Evolutionary conservation across 441 rosid genomes (phyloP), one percentile per base, ranked within the genome.

Genomic region (Populus trichocarpa): DNA sequence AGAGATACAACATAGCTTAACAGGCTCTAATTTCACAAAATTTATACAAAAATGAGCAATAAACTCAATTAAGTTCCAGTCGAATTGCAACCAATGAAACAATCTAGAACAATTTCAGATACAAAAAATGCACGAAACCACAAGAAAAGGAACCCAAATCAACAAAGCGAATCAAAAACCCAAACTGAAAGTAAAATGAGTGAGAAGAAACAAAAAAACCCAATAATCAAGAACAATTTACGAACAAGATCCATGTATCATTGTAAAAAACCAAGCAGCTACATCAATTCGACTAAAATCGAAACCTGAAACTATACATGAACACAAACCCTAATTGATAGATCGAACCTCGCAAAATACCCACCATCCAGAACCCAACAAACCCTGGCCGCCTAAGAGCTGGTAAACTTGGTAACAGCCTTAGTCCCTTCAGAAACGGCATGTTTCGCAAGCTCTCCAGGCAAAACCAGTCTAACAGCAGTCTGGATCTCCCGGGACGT

Each of bases 371-470:
- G 61, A 53, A 53, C 61, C 11, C 16, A 16, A 10, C 67, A 78
- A 81, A 67, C 72, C 78, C 68, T 75, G 66, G 13, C 53, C 71
- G 2, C 23, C 32, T 30, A 30, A 30, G 32, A 30, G 32, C 32
- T 30, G 32, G 32, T 30, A 30, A 30, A 30, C 32, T 30, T 30
- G 32, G 32, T 30, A 30, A 30, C 32, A 30, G 32, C 32, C 32
- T 28, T 28, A 28, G 30, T 28, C 30, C 30, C 30, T 28, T 28
- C 30, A 28, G 30, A 28, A 28, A 28, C 30, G 30, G 30, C 30
- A 28, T 28, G 30, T 28, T 28, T 28, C 30, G 30, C 30, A 28
- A 28, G 30, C 30, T 28, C 30, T 28, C 30, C 30, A 28, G 30
- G 30, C 30, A 28, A 28, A 28, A 28, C 30, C 30, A 28, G 30